A percentile compares a stretch with the other conserved stretches of the same genome.
phyloP scores from a whole-genome alignment of 1,284 basidiomycete genomes.

The Rhodotorula sp. region DNA sequence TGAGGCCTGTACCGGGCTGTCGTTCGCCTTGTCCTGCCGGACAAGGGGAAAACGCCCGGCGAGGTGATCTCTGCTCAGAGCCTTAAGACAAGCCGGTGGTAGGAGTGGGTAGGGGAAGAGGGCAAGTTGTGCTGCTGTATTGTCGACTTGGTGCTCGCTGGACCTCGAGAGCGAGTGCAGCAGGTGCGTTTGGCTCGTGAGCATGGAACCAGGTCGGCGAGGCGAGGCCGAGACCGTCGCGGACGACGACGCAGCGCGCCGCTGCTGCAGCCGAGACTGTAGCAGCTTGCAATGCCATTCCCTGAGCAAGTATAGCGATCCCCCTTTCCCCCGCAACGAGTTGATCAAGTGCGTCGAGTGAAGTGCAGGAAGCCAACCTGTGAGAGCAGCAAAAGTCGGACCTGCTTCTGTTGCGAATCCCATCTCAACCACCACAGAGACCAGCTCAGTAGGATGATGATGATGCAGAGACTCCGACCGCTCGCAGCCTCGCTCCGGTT shows the following conservation, averaged over 20 bases:
- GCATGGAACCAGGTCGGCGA: too few relatives aligned
- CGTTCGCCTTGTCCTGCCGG: background rate
- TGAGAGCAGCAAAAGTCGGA: background rate
- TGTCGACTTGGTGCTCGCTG: too few relatives aligned
- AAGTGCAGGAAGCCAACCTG: background rate
- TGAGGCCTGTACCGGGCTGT: constrained; percentile 12
- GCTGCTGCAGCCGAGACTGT: too few relatives aligned
- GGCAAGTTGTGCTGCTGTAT: background rate
- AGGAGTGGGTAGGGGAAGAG: background rate
- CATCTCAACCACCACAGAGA: too few relatives aligned
- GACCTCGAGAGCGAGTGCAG: too few relatives aligned
- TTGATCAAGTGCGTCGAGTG: background rate
- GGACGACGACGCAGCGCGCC: too few relatives aligned
- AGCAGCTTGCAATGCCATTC: too few relatives aligned
- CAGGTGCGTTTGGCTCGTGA: too few relatives aligned
- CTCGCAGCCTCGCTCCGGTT: background rate
- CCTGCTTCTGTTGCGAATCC: background rate
- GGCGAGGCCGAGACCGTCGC: too few relatives aligned
- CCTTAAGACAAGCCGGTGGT: constrained; percentile 36
- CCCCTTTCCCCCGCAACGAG: too few relatives aligned
- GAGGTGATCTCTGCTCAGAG: constrained; percentile 28
- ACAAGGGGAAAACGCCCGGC: background rate
- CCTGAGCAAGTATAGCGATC: too few relatives aligned
- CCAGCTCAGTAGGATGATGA: too few relatives aligned
- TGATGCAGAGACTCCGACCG: background rate